Conservation (phyloP, 805 yeast species). For the Dipodascus geniculatus region DNA sequence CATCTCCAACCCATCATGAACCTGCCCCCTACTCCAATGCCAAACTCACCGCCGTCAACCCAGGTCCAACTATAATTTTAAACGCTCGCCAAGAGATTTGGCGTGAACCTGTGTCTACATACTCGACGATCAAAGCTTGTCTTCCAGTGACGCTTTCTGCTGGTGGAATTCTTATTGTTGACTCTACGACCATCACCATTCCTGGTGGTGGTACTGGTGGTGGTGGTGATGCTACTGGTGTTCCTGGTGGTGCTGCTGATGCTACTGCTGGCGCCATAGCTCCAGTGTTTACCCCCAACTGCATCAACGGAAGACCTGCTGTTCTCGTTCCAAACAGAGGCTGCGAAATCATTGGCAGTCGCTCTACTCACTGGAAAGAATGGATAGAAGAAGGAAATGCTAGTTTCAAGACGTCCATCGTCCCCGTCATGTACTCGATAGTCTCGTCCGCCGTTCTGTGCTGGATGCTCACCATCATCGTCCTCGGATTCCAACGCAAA, state of each 20-base stretch:
- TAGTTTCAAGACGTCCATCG: conserved; percentile 16
- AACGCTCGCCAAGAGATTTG: background rate
- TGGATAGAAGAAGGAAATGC: background rate
- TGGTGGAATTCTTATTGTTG: background rate
- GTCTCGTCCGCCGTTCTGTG: conserved; percentile 56
- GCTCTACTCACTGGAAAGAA: background rate
- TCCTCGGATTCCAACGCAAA: conserved; percentile 39
- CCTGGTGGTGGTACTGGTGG: background rate
- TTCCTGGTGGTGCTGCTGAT: too few relatives aligned
- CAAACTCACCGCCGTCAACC: background rate
- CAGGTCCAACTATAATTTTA: background rate
- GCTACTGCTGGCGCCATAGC: too few relatives aligned
- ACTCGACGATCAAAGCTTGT: background rate
- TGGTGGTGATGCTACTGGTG: background rate
- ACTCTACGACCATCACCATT: background rate
- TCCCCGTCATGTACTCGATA: conserved; percentile 49
- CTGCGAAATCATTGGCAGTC: background rate
- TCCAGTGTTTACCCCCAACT: background rate
- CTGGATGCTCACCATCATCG: conserved; percentile 42
- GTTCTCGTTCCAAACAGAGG: background rate
- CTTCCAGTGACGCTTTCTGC: background rate
- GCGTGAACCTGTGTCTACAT: background rate
- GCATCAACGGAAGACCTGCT: background rate
- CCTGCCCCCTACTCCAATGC: too few relatives aligned
- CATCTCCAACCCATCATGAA: background rate